Percentiles rank a stretch among this genome's conserved stretches.
Conservation (phyloP, 805 yeast species). For the Metschnikowia dekortorum region DNA sequence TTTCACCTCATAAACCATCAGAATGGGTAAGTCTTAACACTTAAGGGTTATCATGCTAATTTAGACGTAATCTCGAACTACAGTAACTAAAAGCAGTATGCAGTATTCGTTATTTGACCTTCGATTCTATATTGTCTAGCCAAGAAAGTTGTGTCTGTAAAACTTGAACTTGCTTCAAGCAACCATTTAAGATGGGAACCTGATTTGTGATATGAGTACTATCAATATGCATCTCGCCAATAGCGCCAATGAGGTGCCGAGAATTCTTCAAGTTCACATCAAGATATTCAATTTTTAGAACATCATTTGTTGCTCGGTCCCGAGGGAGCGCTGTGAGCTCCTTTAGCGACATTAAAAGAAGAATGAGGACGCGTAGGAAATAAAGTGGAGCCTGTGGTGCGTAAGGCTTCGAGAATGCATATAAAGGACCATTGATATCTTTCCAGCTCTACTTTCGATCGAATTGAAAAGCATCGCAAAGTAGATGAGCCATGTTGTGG, state of each 20-base stretch:
- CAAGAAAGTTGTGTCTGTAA: constrained; percentile 11
- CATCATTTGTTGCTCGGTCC: constrained; percentile 28
- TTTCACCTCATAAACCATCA: not conserved
- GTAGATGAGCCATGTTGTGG: too few relatives aligned
- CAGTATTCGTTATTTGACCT: not conserved
- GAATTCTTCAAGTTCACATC: constrained; percentile 37
- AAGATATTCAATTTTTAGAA: constrained; percentile 31
- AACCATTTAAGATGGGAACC: constrained; percentile 5
- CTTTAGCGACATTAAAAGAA: constrained; percentile 16
- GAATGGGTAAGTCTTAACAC: not conserved
- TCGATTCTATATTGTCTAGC: constrained; percentile 9
- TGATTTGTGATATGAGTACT: constrained; percentile 1
- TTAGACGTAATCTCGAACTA: not conserved
- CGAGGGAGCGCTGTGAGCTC: constrained; percentile 32
- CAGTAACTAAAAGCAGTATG: not conserved
- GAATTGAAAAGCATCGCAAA: too few relatives aligned
- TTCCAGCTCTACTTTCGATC: too few relatives aligned
- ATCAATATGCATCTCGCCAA: constrained; percentile 11
- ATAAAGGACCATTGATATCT: too few relatives aligned
- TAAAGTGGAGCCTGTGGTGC: not conserved
- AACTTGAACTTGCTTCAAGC: constrained; percentile 8
- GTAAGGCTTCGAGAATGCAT: too few relatives aligned
- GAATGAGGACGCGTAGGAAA: not conserved
- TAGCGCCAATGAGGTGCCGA: constrained; percentile 26
- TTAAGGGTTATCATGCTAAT: not conserved